Evolutionary conservation across 371 early-diverging fungal genomes (phyloP).

Genomic region (Mortierella sp.): DNA sequence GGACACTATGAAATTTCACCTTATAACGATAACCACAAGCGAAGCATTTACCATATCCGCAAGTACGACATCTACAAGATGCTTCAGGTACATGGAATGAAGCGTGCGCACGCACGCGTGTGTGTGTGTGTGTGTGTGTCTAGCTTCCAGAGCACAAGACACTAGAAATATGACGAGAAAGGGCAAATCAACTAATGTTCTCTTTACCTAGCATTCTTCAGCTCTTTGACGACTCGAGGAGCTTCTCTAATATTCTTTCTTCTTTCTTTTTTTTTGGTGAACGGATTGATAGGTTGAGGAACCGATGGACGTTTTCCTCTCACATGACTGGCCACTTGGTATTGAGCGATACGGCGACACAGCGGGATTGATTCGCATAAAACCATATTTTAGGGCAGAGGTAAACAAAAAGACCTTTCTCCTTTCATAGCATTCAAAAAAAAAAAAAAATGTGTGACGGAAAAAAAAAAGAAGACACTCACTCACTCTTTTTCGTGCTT

Average conservation of each 20-base stretch:
- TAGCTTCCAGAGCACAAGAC: too few relatives aligned
- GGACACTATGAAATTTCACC: slow-evolving; percentile 89
- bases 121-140: too few relatives aligned
- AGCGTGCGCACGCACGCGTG: too few relatives aligned
- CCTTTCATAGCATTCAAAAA: background rate
- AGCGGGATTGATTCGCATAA: slow-evolving; percentile 64
- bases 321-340: slow-evolving; percentile 97
- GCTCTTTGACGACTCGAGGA: background rate
- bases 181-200: too few relatives aligned
- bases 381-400: slow-evolving; percentile 80
- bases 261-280: too few relatives aligned
- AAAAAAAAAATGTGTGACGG: too few relatives aligned
- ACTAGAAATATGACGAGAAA: too few relatives aligned
- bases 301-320: slow-evolving; percentile 88
- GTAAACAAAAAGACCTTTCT: slow-evolving; percentile 52
- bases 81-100: slow-evolving; percentile 57
- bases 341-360: slow-evolving; percentile 86
- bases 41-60: slow-evolving; percentile 88
- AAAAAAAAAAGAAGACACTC: too few relatives aligned
- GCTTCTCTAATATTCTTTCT: background rate
- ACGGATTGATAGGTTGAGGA: slow-evolving; percentile 50
- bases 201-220: too few relatives aligned
- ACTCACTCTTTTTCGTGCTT: too few relatives aligned
- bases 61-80: slow-evolving; percentile 84
- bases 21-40: slow-evolving; percentile 63